A percentile compares a stretch with the other conserved stretches of the same genome.
phyloP scores from a whole-genome alignment of 192 early-diverging fungal genomes.

The Coemansia sp. region DNA sequence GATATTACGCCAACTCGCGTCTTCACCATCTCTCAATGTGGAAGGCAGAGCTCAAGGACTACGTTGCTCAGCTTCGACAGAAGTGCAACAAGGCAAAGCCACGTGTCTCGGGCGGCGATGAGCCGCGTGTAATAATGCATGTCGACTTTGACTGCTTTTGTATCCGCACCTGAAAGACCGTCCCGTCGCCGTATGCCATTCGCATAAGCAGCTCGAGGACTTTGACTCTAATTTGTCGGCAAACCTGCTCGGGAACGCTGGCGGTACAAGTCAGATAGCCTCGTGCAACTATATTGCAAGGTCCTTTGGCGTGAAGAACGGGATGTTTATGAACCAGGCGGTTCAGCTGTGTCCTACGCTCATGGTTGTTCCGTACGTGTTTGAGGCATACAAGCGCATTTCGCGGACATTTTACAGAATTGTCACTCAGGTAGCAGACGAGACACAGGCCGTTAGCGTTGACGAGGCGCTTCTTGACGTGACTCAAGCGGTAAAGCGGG shows the following conservation, averaged over 20 bases:
- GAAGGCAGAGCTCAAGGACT: constrained; percentile 78
- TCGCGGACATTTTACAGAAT: constrained; percentile 70
- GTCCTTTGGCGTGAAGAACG: constrained; percentile 71
- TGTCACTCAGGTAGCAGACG: constrained; percentile 61
- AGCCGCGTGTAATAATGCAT: constrained; percentile 63
- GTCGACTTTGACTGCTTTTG: constrained; percentile 86
- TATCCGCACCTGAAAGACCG: constrained; percentile 63
- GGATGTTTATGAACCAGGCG: constrained; percentile 74
- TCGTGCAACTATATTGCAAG: constrained; percentile 89
- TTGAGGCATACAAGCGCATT: constrained; percentile 66
- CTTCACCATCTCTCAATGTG: constrained; percentile 77
- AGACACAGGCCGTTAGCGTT: constrained; percentile 76
- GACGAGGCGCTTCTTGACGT: constrained; percentile 86
- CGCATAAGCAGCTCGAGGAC: constrained; percentile 21
- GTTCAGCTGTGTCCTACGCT: constrained; percentile 65
- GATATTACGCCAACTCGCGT: constrained; percentile 67
- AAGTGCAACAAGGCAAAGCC: not conserved
- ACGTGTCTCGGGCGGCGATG: not conserved
- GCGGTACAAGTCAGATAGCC: constrained; percentile 64
- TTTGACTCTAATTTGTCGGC: not conserved
- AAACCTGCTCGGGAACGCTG: not conserved
- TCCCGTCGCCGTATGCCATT: constrained; percentile 76
- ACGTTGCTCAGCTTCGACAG: constrained; percentile 29
- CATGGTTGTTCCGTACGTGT: constrained; percentile 69
- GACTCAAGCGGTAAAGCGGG: constrained; percentile 27